Percentiles rank a stretch among this genome's conserved stretches.
phyloP scores from a whole-genome alignment of 1,284 basidiomycete species.

The Garcileccinum viscosum region DNA sequence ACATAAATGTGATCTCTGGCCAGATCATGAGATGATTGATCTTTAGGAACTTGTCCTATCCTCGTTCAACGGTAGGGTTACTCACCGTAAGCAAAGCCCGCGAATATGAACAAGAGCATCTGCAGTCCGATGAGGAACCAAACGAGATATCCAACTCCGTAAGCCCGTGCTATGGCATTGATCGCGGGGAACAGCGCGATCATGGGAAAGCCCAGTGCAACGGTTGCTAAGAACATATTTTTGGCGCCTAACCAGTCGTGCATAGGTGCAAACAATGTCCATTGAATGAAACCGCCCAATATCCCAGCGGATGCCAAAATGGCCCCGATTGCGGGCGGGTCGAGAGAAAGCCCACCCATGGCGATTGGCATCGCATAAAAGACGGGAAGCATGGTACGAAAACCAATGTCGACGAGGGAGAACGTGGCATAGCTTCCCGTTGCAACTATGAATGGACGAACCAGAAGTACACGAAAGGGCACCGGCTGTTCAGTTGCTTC shows the following conservation, averaged over 20 bases:
- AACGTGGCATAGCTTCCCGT: slow-evolving; percentile 49
- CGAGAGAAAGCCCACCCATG: slow-evolving; percentile 49
- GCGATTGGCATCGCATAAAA: slow-evolving; percentile 51
- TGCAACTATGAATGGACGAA: slow-evolving; percentile 46
- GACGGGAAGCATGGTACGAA: slow-evolving; percentile 48
- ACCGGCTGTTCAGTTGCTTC: slow-evolving; percentile 31
- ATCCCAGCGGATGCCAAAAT: slow-evolving; percentile 48
- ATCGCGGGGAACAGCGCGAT: slow-evolving; percentile 49
- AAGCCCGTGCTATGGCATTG: slow-evolving; percentile 39
- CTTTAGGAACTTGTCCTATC: neutral
- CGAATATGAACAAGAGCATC: slow-evolving; percentile 21
- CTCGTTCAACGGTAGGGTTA: neutral
- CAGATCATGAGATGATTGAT: neutral
- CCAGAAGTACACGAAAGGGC: slow-evolving; percentile 43
- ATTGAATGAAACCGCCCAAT: slow-evolving; percentile 46
- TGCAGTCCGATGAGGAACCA: slow-evolving; percentile 45
- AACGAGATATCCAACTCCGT: slow-evolving; percentile 24
- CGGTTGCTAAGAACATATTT: slow-evolving; percentile 40
- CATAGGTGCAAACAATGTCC: slow-evolving; percentile 46
- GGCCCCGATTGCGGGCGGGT: slow-evolving; percentile 46
- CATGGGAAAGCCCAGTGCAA: slow-evolving; percentile 39
- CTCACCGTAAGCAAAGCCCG: slow-evolving; percentile 43
- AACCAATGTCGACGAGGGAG: slow-evolving; percentile 46
- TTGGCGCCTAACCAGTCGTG: slow-evolving; percentile 48
- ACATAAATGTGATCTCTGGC: slow-evolving; percentile 51